These are phyloP conservation scores for Cryptosporidium xiaoi DNA, from an alignment of 169 alveolate genomes.

Conservation along the genomic window DNA sequence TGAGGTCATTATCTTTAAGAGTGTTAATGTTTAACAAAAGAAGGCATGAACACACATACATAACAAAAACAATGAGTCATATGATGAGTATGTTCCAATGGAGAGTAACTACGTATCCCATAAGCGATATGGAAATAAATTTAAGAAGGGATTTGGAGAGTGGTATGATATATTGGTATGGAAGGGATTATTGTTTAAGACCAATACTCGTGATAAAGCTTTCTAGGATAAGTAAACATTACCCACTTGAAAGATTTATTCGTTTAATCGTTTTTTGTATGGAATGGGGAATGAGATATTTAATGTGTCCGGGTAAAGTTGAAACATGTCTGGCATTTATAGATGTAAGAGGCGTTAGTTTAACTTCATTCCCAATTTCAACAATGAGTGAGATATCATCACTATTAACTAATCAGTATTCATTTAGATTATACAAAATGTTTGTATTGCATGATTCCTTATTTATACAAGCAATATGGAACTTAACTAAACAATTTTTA, in stretches of 20 bases:
- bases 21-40: conserved; percentile 77
- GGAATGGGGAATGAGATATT: conserved; percentile 81
- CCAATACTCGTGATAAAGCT: conserved; percentile 77
- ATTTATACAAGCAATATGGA: conserved; percentile 80
- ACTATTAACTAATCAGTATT: conserved; percentile 81
- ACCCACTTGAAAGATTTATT: conserved; percentile 74
- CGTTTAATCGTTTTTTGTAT: conserved; percentile 78
- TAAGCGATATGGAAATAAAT: conserved; percentile 75
- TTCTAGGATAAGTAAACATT: conserved; percentile 54
- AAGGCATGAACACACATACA: conserved; percentile 63
- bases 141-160: conserved; percentile 65
- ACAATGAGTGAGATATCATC: conserved; percentile 80
- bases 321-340: conserved; percentile 80
- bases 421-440: conserved; percentile 81
- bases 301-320: conserved; percentile 81
- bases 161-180: conserved; percentile 82
- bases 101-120: conserved; percentile 76
- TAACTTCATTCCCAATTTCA: conserved; percentile 78
- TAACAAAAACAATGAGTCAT: conserved; percentile 75
- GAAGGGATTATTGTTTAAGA: conserved; percentile 78
- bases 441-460: conserved; percentile 80
- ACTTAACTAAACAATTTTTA: conserved; percentile 77
- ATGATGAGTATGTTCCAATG: conserved; percentile 77
- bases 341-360: conserved; percentile 79
- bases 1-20: conserved; percentile 78